Conservation (phyloP, 805 yeast species). For the Barnettozyma sucrosica region DNA sequence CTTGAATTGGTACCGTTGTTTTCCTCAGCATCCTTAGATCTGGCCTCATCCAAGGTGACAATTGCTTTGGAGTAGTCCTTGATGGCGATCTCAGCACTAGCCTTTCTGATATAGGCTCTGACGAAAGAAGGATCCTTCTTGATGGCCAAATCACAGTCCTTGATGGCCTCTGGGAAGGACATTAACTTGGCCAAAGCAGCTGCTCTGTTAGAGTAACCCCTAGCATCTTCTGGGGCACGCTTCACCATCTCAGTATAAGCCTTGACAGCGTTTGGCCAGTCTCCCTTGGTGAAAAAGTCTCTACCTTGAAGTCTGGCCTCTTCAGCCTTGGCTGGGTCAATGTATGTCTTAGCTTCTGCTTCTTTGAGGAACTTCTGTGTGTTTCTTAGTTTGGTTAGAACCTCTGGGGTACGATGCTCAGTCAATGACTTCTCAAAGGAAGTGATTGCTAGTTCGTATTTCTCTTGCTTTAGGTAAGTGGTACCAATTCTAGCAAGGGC, state of each 20-base stretch:
- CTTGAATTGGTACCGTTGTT: conserved; percentile 52
- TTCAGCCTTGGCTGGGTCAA: conserved; percentile 91
- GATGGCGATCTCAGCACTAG: conserved; percentile 87
- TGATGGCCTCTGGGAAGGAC: conserved; percentile 95
- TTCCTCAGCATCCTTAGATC: conserved; percentile 61
- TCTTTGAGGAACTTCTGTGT: conserved; percentile 82
- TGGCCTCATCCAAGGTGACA: conserved; percentile 76
- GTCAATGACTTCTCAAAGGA: conserved; percentile 86
- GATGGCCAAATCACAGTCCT: conserved; percentile 88
- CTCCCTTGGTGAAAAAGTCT: conserved; percentile 80
- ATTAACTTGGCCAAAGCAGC: conserved; percentile 91
- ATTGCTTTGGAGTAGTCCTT: conserved; percentile 77
- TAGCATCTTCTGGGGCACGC: conserved; percentile 94
- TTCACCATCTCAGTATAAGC: conserved; percentile 93
- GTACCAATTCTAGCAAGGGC: conserved; percentile 90
- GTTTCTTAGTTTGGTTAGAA: conserved; percentile 76
- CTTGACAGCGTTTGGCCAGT: conserved; percentile 95
- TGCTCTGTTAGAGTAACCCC: conserved; percentile 97
- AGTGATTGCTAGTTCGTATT: conserved; percentile 67
- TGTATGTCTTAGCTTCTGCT: conserved; percentile 69
- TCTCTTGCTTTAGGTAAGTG: conserved; percentile 67
- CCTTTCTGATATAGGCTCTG: conserved; percentile 95
- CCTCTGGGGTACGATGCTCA: conserved; percentile 95
- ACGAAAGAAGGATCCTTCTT: conserved; percentile 81
- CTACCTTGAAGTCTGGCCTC: conserved; percentile 92